Percentiles rank a stretch among this genome's conserved stretches.
Conservation (phyloP, 768 basidiomycete species). For the Tylopilus felleus region DNA sequence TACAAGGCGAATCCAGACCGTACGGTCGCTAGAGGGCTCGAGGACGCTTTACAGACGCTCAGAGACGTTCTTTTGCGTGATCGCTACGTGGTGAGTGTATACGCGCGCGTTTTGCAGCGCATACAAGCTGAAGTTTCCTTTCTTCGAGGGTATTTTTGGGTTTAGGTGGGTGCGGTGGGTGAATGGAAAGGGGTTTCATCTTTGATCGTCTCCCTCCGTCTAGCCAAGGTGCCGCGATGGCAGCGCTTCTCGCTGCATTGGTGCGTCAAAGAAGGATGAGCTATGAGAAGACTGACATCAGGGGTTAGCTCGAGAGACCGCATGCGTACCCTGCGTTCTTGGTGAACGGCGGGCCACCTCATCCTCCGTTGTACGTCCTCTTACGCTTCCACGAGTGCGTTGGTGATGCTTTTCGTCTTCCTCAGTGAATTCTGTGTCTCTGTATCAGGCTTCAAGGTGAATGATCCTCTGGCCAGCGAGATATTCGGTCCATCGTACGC, state of each 20-base stretch:
- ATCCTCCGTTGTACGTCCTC: slow-evolving; percentile 66
- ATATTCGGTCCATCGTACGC: slow-evolving; percentile 51
- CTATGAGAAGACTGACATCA: not conserved
- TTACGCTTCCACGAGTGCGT: not conserved
- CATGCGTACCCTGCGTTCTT: slow-evolving; percentile 55
- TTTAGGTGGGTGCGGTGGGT: slow-evolving; percentile 52
- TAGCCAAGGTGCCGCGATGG: slow-evolving; percentile 79
- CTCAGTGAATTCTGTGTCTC: slow-evolving; percentile 68
- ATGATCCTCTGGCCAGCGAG: slow-evolving; percentile 42
- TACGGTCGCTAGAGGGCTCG: slow-evolving; percentile 52
- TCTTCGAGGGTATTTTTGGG: slow-evolving; percentile 66
- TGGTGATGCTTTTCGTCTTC: not conserved
- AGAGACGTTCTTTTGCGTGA: slow-evolving; percentile 55
- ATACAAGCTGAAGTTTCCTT: not conserved
- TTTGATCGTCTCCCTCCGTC: slow-evolving; percentile 6
- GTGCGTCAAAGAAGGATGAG: slow-evolving; percentile 38
- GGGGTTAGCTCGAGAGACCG: slow-evolving; percentile 51
- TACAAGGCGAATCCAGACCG: slow-evolving; percentile 57
- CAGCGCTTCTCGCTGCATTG: slow-evolving; percentile 64
- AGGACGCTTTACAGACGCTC: slow-evolving; percentile 52
- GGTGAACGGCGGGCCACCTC: slow-evolving; percentile 58
- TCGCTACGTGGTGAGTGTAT: slow-evolving; percentile 58
- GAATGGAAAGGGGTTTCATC: not conserved
- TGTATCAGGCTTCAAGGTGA: slow-evolving; percentile 67
- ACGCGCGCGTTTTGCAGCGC: not conserved